These are phyloP conservation scores for Acanthamoeba sp. DNA, from an alignment of 208 protist genomes.

Conservation along the genomic window DNA sequence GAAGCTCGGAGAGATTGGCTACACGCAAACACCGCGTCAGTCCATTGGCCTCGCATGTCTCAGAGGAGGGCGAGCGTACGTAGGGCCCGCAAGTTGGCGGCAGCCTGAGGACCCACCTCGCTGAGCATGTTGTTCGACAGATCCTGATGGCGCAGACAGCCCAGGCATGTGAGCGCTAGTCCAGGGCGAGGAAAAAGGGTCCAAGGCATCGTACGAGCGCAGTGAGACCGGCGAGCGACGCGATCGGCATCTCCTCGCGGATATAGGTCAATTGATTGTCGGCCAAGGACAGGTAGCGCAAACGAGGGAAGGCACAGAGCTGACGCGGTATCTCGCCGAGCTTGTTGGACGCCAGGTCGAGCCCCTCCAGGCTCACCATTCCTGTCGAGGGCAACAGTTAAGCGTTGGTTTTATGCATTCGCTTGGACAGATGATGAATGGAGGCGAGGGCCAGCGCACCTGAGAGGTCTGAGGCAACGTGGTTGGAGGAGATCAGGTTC, in stretches of 20 bases:
- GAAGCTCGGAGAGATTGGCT: slow-evolving; percentile 48
- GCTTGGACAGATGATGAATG: not conserved
- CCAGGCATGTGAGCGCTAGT: no score
- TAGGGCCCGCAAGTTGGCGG: not conserved
- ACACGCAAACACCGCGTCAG: not conserved
- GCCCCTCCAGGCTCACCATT: slow-evolving; percentile 48
- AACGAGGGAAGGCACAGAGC: not conserved
- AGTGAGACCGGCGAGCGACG: slow-evolving; percentile 2
- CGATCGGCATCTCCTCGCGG: slow-evolving; percentile 38
- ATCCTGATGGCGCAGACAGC: no score
- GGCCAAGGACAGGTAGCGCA: slow-evolving; percentile 9
- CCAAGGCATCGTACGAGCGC: slow-evolving; percentile 29
- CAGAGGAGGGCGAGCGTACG: not conserved
- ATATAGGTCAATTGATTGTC: slow-evolving; percentile 65
- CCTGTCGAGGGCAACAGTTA: not conserved
- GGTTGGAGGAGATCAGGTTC: slow-evolving; percentile 51
- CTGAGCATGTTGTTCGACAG: slow-evolving; percentile 55
- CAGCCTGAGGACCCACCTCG: slow-evolving; percentile 43
- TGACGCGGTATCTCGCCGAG: slow-evolving; percentile 55
- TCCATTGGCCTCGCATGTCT: no score
- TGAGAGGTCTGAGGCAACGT: slow-evolving; percentile 32
- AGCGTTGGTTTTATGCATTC: not conserved
- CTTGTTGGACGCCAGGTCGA: slow-evolving; percentile 46
- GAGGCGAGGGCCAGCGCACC: not conserved
- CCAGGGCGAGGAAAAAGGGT: no score